Percentiles rank a stretch among this genome's conserved stretches.
Conservation (phyloP, 139 green algal species). For the Chlorella sp. region DNA sequence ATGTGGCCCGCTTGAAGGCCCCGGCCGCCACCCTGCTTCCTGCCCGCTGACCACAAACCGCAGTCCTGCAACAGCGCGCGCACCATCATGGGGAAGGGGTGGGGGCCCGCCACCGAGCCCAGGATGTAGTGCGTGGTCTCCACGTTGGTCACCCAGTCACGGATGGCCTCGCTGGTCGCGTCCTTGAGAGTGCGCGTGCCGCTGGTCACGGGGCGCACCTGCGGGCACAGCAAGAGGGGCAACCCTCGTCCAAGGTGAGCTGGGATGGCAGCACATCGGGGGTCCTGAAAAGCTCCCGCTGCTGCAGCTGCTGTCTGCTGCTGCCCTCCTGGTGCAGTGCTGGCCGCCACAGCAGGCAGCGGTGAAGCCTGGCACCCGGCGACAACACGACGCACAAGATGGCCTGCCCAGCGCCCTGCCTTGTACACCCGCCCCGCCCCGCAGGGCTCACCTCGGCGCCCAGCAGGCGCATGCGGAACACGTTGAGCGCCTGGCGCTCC, state of each 20-base stretch:
- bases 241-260: too few species aligned
- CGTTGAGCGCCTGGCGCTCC: conserved; percentile 97
- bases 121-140: conserved; percentile 99
- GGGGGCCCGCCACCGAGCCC: conserved; percentile 94
- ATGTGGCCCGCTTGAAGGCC: too few species aligned
- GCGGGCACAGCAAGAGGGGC: neutral
- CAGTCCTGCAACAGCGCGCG: conserved; percentile 26
- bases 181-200: conserved; percentile 99
- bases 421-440: neutral
- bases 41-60: too few species aligned
- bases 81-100: conserved; percentile 99
- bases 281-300: too few species aligned
- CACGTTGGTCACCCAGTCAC: conserved; percentile 99
- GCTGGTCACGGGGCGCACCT: conserved; percentile 82
- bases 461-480: conserved; percentile 99
- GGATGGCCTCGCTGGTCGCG: conserved; percentile 96
- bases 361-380: too few species aligned
- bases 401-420: too few species aligned
- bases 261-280: too few species aligned
- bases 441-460: conserved; percentile 86
- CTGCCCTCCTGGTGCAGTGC: too few species aligned
- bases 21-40: too few species aligned
- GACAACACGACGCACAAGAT: too few species aligned
- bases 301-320: too few species aligned
- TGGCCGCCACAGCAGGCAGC: too few species aligned